Evolutionary conservation across 1,284 basidiomycete species (phyloP).

Genomic region (Macrocystidia cucumis): DNA sequence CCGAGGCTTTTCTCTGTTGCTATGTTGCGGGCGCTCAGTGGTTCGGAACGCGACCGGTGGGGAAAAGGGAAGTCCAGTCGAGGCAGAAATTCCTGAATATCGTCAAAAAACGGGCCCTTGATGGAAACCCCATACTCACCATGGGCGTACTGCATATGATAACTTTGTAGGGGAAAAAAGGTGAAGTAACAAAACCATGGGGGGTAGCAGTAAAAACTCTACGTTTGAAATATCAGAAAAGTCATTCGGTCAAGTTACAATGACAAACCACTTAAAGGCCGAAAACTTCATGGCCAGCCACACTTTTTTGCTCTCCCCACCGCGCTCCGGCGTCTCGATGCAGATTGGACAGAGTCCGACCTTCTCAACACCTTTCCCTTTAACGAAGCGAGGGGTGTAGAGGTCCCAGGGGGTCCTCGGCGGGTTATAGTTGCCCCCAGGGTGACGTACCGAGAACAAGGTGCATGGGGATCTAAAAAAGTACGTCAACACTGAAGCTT

Average conservation of each 20-base stretch:
- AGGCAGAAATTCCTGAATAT: constrained; percentile 49
- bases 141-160: constrained; percentile 75
- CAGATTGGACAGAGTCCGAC: constrained; percentile 76
- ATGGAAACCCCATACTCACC: constrained; percentile 30
- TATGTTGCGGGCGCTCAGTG: constrained; percentile 31
- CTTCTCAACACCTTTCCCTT: constrained; percentile 61
- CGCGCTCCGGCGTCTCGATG: constrained; percentile 48
- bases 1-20: constrained; percentile 49
- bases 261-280: constrained; percentile 66
- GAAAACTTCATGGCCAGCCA: constrained; percentile 78
- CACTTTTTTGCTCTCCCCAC: constrained; percentile 53
- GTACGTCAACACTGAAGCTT: background rate
- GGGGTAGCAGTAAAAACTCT: background rate
- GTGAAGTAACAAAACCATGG: too few relatives aligned
- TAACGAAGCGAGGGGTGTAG: constrained; percentile 74
- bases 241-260: constrained; percentile 4
- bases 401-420: constrained; percentile 54
- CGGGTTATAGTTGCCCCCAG: constrained; percentile 48
- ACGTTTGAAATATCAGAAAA: constrained; percentile 1
- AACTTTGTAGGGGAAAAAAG: constrained; percentile 29
- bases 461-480: constrained; percentile 23
- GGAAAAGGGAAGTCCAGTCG: constrained; percentile 61
- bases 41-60: constrained; percentile 62
- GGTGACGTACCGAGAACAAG: constrained; percentile 23
- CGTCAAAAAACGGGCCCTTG: background rate